Evolutionary conservation across 1,284 basidiomycete genomes (phyloP), one percentile per base, ranked within the genome.

Genomic region (Ustilago curta): DNA sequence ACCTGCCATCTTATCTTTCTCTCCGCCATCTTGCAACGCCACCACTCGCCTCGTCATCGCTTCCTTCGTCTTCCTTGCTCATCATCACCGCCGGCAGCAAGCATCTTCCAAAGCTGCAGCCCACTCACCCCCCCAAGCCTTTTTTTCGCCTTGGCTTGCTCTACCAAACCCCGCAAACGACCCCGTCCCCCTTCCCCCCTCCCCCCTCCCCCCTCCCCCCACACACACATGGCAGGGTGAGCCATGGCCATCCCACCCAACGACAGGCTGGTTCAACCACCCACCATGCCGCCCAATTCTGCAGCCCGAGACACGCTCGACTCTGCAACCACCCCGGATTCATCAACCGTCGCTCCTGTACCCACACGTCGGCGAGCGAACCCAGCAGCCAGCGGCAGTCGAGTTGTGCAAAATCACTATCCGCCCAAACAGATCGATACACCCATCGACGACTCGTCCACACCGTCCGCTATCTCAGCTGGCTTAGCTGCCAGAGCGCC

Each of bases 331-430:
- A 65, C 61, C 19, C 68, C 68, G 18, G 49, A 60, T 35, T 47
- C 61, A 14, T 65, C 68, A 1, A 57, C 45, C 3, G 58, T 70
- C 2, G 60, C 52, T 6, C 51, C 52, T 14, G 18, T 37, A 2
- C 35, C 55, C 6, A 12, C 51, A 2, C 55, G 66, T 54, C 59
- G 55, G 19, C 45, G 56, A 45, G 37, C 51, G 0, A 50, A 56
- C 21, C 50, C 48, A 3, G n/a, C 64, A 4, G 45, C 42, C 32
- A 44, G 49, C 49, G 45, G 35, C 47, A 51, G 35, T 49, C 59
- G 70, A 18, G 70, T 73, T 9, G 39, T 73, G 1, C 70, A 73
- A 29, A 64, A 57, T 19, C 65, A 73, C 27, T 73, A 68, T 32
- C 65, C 70, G 25, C 70, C 70, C 23, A 73, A 73, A 40, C 37